Base-by-base conservation (phyloP, 2,329 filamentous ascomycete species). In the Penicillium digitatum region DNA sequence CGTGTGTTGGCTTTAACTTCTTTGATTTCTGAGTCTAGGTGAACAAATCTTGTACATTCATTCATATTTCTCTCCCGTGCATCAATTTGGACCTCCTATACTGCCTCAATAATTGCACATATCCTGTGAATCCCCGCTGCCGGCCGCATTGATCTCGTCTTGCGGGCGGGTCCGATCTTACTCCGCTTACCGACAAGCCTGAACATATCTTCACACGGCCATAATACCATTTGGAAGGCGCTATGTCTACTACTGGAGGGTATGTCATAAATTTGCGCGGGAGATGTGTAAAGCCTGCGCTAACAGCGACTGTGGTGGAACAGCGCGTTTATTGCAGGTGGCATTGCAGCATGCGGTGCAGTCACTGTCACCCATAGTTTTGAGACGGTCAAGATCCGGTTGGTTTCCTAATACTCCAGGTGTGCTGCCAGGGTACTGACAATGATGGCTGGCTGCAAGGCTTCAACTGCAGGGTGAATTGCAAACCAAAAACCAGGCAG, bases 331-430 rank as follows among this genome's bases (percentile, higher is more conserved):
- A 85, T 97, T 68, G 93, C 94, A 54, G 94, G 94, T 72, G 94
- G 94, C 72, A 89, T 99, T 70, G 94, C 94, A 71, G 94, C 94
- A 62, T 97, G 93, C 77, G 94, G 94, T 70, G 94, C 94, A 62
- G 94, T 99, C 55, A 97, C 93, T 38, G 92, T 95, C 62, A 97
- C 94, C 48, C 94, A 99, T 76, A 92, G 92, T 54, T 97, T 97
- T 78, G 94, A 99, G 78, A 97, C 93, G 12, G 91, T 99, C 73
- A 99, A 99, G 83, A 97, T 97, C 72, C 89, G 92, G 88, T 92
- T 80, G 71, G 81, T 31, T 35, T 11, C 18, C 18, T n/a, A 8
- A 27, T 18, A 39, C 26, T 35, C 26, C 10, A 24, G 26, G 16
- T 27, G 7, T 24, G 18, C 20, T 38, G 22, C 34, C n/a, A 40